Evolutionary conservation across 1,284 basidiomycete species (phyloP).

Genomic region (Rhodotorula sp.): DNA sequence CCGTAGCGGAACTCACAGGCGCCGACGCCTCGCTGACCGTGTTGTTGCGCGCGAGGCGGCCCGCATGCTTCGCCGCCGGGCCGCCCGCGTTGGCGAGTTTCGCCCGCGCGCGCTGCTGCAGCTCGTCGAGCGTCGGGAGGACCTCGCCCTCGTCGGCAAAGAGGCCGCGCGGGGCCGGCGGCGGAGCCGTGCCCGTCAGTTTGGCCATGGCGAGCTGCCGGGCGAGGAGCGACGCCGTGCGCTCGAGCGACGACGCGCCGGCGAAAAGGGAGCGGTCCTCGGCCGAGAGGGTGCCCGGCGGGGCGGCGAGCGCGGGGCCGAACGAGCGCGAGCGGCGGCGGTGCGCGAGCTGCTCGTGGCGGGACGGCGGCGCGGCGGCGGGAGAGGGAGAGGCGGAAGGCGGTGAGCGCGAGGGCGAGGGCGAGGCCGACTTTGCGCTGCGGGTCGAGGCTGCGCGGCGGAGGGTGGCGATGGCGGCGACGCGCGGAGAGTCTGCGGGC

Average conservation of each 20-base stretch:
- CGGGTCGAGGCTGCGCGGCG: constrained; percentile 32
- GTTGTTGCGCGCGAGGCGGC: constrained; percentile 18
- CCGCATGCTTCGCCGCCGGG: background rate
- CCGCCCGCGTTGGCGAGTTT: constrained; percentile 9
- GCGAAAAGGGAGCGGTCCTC: constrained; percentile 16
- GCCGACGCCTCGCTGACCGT: constrained; percentile 6
- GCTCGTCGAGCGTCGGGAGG: constrained; percentile 36
- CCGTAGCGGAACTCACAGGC: background rate
- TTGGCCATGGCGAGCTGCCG: constrained; percentile 44
- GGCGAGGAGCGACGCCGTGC: constrained; percentile 42
- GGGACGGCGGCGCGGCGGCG: background rate
- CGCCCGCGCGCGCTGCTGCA: constrained; percentile 34
- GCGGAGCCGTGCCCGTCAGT: constrained; percentile 39
- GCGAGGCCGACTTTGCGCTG: constrained; percentile 2
- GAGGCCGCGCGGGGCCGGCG: constrained; percentile 10
- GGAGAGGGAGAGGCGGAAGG: background rate
- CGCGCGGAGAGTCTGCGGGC: background rate
- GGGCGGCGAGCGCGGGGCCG: background rate
- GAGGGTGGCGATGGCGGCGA: constrained; percentile 26
- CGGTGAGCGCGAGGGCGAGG: background rate
- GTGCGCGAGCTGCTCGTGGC: background rate
- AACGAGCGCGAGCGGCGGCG: constrained; percentile 11
- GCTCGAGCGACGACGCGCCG: constrained; percentile 26
- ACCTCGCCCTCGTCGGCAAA: constrained; percentile 20
- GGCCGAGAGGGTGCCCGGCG: background rate